phyloP scores from a whole-genome alignment of 148 eudicot species.

The Cornus suecica region DNA sequence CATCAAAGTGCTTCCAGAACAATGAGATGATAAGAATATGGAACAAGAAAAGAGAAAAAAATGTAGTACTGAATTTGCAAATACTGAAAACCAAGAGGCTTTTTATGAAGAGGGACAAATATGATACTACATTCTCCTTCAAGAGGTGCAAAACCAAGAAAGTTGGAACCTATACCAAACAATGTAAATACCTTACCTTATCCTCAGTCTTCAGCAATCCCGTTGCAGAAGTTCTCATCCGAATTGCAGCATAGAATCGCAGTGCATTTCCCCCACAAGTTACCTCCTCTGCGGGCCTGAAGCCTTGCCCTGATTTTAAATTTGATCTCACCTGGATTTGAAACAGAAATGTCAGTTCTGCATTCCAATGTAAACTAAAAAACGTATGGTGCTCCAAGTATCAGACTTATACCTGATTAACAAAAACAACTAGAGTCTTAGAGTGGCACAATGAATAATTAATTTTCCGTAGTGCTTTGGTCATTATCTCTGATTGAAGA shows the following conservation, averaged over 20 bases:
- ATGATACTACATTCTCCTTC: not conserved
- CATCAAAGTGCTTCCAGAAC: not conserved
- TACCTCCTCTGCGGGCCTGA: conserved; percentile 47
- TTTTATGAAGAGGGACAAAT: not conserved
- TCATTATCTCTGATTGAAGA: conserved; percentile 61
- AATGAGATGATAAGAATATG: too few species aligned
- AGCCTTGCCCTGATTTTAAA: conserved; percentile 37
- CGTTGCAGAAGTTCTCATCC: conserved; percentile 70
- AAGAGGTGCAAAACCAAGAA: not conserved
- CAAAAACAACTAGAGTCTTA: conserved; percentile 68
- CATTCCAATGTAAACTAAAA: not conserved
- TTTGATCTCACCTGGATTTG: conserved; percentile 60
- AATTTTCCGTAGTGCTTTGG: conserved; percentile 81
- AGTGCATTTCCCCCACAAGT: conserved; percentile 97
- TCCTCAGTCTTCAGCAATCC: conserved; percentile 52
- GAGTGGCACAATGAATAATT: conserved; percentile 76
- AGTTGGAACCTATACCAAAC: not conserved
- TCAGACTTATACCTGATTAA: conserved; percentile 68
- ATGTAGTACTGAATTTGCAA: not conserved
- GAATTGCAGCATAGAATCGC: conserved; percentile 80
- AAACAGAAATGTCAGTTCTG: not conserved
- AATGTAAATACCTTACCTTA: conserved; percentile 40
- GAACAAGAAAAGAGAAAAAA: too few species aligned
- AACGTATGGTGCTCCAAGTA: not conserved
- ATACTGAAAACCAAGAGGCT: not conserved